Evolutionary conservation across 2,329 filamentous ascomycete genomes (phyloP).

Genomic region (Cadophora malorum): DNA sequence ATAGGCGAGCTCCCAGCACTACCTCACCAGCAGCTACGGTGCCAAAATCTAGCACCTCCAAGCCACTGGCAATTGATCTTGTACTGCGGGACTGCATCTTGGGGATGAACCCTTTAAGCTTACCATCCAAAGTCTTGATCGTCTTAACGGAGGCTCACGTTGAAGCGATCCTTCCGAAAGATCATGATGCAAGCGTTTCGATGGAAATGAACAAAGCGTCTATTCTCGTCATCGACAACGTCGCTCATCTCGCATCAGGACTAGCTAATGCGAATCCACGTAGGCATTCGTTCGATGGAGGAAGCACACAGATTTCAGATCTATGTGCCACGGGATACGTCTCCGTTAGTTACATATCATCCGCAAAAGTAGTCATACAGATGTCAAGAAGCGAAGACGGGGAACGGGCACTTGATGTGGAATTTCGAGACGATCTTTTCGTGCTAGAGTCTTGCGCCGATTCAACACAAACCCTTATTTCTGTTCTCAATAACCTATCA

Average conservation of each 20-base stretch:
- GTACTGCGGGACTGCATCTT: constrained; percentile 80
- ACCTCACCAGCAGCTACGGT: constrained; percentile 21
- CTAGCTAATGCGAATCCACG: constrained; percentile 28
- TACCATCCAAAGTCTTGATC: constrained; percentile 77
- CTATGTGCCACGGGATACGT: constrained; percentile 77
- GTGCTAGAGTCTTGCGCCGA: constrained; percentile 96
- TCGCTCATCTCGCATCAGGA: constrained; percentile 51
- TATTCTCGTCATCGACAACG: constrained; percentile 82
- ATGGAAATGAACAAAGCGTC: constrained; percentile 81
- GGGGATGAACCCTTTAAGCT: constrained; percentile 80
- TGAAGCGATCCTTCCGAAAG: constrained; percentile 69
- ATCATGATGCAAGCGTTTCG: constrained; percentile 66
- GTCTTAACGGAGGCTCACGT: constrained; percentile 81
- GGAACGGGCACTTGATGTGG: constrained; percentile 75
- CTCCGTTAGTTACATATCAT: constrained; percentile 84
- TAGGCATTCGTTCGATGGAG: constrained; percentile 44
- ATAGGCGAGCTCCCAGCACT: constrained; percentile 42
- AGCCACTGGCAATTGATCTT: constrained; percentile 74
- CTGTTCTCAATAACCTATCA: constrained; percentile 77
- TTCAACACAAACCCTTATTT: constrained; percentile 90
- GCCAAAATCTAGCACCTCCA: constrained; percentile 44
- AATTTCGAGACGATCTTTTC: constrained; percentile 83
- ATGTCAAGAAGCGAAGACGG: constrained; percentile 61
- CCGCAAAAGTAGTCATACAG: constrained; percentile 72
- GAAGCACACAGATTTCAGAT: constrained; percentile 56